Percentiles rank a stretch among this genome's conserved stretches.
Evolutionary conservation across 257 asterid genomes (phyloP).

Genomic region (Capsicum rhomboideum): DNA sequence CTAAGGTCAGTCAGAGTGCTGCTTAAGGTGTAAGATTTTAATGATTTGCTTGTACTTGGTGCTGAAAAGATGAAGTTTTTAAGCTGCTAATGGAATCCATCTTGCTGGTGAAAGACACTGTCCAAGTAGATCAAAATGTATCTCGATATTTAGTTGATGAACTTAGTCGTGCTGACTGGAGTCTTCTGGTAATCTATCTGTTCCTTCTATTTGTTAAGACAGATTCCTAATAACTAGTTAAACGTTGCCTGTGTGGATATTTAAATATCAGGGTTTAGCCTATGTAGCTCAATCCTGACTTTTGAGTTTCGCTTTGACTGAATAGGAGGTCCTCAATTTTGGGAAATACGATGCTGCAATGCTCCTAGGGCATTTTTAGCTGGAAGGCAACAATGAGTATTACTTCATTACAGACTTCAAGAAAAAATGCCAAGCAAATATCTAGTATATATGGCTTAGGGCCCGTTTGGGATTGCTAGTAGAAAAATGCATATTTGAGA

Average conservation of each 20-base stretch:
- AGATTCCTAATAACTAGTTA: neutral
- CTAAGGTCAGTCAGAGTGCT: neutral
- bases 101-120: slow-evolving; percentile 81
- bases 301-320: neutral
- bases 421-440: neutral
- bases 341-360: neutral
- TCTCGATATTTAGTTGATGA: slow-evolving; percentile 69
- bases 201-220: too few relatives aligned
- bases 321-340: neutral
- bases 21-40: neutral
- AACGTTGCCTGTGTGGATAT: neutral
- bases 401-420: neutral
- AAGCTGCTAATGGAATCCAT: neutral
- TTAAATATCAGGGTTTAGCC: neutral
- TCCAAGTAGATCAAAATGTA: slow-evolving; percentile 89
- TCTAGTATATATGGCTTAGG: neutral
- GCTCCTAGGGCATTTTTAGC: neutral
- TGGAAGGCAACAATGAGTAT: neutral
- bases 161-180: slow-evolving; percentile 60
- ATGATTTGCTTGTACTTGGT: neutral
- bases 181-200: slow-evolving; percentile 58
- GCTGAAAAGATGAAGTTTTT: neutral
- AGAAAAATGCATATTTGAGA: too few relatives aligned
- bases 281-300: neutral
- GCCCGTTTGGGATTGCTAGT: too few relatives aligned